Percentiles rank a stretch among this genome's conserved stretches.
These are phyloP conservation scores for Quercus agrifolia DNA, from an alignment of 306 rosid genomes.

Conservation along the genomic window DNA sequence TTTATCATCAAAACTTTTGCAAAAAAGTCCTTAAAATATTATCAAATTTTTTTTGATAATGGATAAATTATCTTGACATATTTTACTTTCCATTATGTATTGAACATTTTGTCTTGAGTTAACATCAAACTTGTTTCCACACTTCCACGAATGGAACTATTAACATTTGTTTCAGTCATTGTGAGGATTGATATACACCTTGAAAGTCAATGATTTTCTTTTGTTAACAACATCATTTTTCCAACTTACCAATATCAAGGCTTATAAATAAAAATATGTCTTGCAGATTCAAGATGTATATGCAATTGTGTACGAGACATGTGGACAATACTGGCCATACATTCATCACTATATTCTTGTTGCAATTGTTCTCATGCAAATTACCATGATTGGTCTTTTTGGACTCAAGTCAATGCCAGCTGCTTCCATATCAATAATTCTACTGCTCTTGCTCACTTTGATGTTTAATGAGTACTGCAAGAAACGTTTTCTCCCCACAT, in stretches of 20 bases:
- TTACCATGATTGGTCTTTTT: conserved; percentile 88
- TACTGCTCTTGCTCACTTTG: conserved; percentile 58
- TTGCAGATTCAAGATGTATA: conserved; percentile 87
- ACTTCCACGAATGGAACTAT: background rate
- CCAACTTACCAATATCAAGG: background rate
- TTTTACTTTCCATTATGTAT: background rate
- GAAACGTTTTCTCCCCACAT: conserved; percentile 84
- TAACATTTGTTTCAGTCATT: background rate
- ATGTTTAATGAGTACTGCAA: conserved; percentile 87
- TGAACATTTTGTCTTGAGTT: background rate
- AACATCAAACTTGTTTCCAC: background rate
- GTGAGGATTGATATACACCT: background rate
- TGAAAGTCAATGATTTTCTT: background rate
- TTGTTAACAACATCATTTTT: background rate
- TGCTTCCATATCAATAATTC: conserved; percentile 76
- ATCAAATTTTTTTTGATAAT: background rate
- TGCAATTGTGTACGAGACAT: conserved; percentile 67
- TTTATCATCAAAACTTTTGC: background rate
- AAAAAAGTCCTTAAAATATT: background rate
- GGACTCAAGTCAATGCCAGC: conserved; percentile 83
- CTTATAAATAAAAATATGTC: background rate
- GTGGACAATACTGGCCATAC: conserved; percentile 87
- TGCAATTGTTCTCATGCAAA: conserved; percentile 78
- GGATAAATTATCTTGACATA: background rate
- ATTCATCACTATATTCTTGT: conserved; percentile 75